Base-by-base conservation (phyloP, 73 alveolate species). In the Paramecium primaurelia region DNA sequence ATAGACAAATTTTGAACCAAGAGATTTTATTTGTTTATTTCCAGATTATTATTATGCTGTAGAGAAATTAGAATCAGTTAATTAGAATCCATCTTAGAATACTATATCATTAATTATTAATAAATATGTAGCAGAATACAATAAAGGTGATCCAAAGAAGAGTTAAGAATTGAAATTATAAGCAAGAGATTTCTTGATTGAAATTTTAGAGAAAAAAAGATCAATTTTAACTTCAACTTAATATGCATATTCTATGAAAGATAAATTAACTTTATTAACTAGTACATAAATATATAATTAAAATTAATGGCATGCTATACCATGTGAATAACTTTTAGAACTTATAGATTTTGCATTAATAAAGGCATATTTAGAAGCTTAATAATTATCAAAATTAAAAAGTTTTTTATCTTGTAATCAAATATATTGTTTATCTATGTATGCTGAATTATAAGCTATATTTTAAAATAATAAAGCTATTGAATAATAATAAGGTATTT, bases 281-380 rank as follows among this genome's bases (percentile, higher is more conserved):
- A 38, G 75, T 18, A 40, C 71, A 5, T 80, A 45, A 25, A 32
- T 12, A 28, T 80, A 32, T 25, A 80, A 80, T 49, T 47, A 80
- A 47, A 80, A 80, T 80, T 26, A 80, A 49, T 80, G 91, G 91
- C 71, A 45, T 45, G 71, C 91, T 32, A 80, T 80, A 25, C 91
- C 91, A 45, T 80, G 91, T 80, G 91, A 80, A 80, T 80, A 80
- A 18, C 28, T 80, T 14, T 49, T 80, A n/a, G 91, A 80, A 42
- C 49, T 80, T 6, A 80, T 80, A 6, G 91, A 80, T 45, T 80
- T 80, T 45, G 91, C 91, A 45, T 44, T 80, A 16, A 80, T 80
- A 26, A 80, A 80, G 30, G 71, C 91, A 0, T 80, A 80, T 80
- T 42, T 80, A 25, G 91, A 80, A 10, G 14, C 77, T 26, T 36